Evolutionary conservation across 345 rosid genomes (phyloP).

Genomic region (Populus tremula): DNA sequence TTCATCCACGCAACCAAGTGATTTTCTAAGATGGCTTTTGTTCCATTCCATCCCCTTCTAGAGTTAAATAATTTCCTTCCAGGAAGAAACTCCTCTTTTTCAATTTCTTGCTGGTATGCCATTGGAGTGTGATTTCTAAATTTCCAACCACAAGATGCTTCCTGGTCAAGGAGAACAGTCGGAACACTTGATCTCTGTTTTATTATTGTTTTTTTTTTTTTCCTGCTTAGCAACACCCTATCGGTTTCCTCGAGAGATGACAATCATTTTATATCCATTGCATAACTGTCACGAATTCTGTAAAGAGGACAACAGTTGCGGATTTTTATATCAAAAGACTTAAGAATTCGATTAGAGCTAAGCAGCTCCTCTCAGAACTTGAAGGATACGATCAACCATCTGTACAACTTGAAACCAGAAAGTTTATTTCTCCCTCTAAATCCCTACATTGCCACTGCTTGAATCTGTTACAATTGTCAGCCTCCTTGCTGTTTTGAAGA

Average conservation of each 20-base stretch:
- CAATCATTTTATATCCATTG: neutral
- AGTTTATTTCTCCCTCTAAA: constrained; percentile 26
- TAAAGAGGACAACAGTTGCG: neutral
- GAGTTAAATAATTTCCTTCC: neutral
- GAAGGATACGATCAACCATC: constrained; percentile 14
- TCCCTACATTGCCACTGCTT: constrained; percentile 46
- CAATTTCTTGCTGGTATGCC: neutral
- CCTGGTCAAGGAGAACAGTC: constrained; percentile 15
- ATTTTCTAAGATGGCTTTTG: neutral
- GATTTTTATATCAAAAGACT: neutral
- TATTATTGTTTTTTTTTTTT: neutral
- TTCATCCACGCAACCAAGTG: constrained; percentile 22
- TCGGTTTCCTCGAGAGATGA: no score
- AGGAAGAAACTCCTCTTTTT: neutral
- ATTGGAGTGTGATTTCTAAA: constrained; percentile 10
- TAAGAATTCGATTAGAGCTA: constrained; percentile 7
- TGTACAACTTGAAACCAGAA: constrained; percentile 40
- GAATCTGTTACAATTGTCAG: constrained; percentile 54
- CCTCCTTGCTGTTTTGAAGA: constrained; percentile 48
- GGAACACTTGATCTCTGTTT: neutral
- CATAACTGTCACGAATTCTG: neutral
- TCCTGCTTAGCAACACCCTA: neutral
- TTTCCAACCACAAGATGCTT: neutral
- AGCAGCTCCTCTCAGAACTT: constrained; percentile 17
- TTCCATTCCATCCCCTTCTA: neutral